Conservation (phyloP, 768 basidiomycete genomes). For the Lentinus tigrinus region DNA sequence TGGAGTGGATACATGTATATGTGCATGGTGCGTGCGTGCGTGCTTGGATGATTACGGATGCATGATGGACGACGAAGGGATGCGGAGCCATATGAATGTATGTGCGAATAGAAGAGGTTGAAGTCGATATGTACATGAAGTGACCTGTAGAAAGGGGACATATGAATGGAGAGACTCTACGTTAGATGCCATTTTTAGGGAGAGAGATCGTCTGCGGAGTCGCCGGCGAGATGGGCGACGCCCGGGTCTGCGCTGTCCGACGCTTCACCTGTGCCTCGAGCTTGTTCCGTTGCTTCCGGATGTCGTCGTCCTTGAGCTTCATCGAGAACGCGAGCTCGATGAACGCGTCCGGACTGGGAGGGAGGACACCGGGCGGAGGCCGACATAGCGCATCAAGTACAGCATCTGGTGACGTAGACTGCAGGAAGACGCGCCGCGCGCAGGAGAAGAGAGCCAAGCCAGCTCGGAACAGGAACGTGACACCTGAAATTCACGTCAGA, state of each 20-base stretch:
- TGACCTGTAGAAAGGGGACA: not conserved
- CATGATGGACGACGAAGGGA: not conserved
- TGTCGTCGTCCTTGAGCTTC: slow-evolving; percentile 77
- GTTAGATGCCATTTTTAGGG: slow-evolving; percentile 6
- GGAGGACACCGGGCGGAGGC: slow-evolving; percentile 54
- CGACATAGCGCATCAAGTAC: slow-evolving; percentile 47
- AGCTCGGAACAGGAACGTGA: slow-evolving; percentile 72
- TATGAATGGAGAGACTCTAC: not conserved
- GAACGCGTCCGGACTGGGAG: slow-evolving; percentile 59
- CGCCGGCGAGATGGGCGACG: slow-evolving; percentile 11
- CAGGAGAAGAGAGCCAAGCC: slow-evolving; percentile 64
- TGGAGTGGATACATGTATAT: not conserved
- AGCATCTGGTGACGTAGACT: slow-evolving; percentile 45
- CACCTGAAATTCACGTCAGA: slow-evolving; percentile 41
- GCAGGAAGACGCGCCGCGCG: slow-evolving; percentile 58
- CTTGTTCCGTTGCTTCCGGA: slow-evolving; percentile 72
- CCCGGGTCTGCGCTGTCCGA: slow-evolving; percentile 42
- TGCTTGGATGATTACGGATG: not conserved
- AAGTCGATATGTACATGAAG: not conserved
- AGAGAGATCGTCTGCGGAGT: slow-evolving; percentile 14
- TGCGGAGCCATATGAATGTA: not conserved
- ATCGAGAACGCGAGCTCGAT: slow-evolving; percentile 59
- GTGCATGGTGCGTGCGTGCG: not conserved
- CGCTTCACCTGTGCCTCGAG: slow-evolving; percentile 73
- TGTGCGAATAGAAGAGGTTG: no score